Evolutionary conservation across 495 filamentous ascomycete species (phyloP).

Genomic region (Wilcoxina mikolae): DNA sequence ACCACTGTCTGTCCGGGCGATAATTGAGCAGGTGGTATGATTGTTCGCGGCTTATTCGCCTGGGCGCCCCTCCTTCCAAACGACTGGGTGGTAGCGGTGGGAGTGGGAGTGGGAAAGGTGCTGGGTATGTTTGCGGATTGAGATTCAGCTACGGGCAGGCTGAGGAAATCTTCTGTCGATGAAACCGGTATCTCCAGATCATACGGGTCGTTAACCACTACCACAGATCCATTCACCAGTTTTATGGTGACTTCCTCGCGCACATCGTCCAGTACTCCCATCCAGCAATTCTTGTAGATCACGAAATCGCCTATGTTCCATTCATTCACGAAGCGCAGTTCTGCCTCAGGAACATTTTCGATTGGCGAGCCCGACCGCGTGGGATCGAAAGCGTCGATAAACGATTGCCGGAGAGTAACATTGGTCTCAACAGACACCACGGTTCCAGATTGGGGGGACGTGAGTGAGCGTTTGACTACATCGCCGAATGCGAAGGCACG

Average conservation of each 20-base stretch:
- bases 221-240: slow-evolving; percentile 30
- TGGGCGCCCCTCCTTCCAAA: slow-evolving; percentile 4
- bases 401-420: slow-evolving; percentile 27
- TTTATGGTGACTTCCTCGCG: slow-evolving; percentile 28
- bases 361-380: not conserved
- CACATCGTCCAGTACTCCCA: slow-evolving; percentile 28
- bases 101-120: not conserved
- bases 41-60: slow-evolving; percentile 9
- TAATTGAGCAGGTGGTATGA: slow-evolving; percentile 19
- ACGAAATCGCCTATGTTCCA: slow-evolving; percentile 31
- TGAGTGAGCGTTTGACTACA: slow-evolving; percentile 33
- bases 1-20: slow-evolving; percentile 37
- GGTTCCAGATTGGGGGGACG: slow-evolving; percentile 33
- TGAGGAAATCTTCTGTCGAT: too few species aligned
- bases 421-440: slow-evolving; percentile 30
- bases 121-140: not conserved
- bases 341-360: slow-evolving; percentile 19
- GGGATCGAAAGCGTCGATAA: slow-evolving; percentile 17
- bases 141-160: too few species aligned
- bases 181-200: slow-evolving; percentile 29
- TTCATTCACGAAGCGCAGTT: slow-evolving; percentile 24
- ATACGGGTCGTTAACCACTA: slow-evolving; percentile 28
- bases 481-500: slow-evolving; percentile 33
- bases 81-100: not conserved
- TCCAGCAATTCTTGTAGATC: slow-evolving; percentile 31